Evolutionary conservation across 768 basidiomycete genomes (phyloP).

Genomic region (Arthromyces matolae): DNA sequence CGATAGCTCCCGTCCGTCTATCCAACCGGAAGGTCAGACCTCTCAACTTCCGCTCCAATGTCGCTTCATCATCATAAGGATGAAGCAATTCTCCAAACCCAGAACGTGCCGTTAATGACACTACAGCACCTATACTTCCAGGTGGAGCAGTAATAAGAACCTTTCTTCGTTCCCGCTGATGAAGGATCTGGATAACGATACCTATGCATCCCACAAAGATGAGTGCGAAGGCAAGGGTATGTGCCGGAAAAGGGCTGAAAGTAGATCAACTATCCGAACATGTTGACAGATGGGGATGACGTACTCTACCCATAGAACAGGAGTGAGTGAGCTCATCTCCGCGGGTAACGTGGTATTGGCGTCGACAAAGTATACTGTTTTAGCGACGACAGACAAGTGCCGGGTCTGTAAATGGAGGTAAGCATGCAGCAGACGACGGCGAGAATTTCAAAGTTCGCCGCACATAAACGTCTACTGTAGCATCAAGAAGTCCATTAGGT

Average conservation of each 20-base stretch:
- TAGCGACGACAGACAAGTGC: conserved; percentile 55
- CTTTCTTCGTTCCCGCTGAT: conserved; percentile 42
- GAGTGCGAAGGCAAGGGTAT: conserved; percentile 45
- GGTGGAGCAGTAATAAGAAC: conserved; percentile 53
- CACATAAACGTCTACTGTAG: conserved; percentile 52
- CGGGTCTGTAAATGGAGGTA: conserved; percentile 45
- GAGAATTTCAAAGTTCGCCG: too few species aligned
- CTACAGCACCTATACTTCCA: conserved; percentile 54
- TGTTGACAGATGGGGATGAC: conserved; percentile 19
- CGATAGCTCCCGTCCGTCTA: conserved; percentile 54
- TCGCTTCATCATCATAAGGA: conserved; percentile 50
- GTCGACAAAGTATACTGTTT: conserved; percentile 54
- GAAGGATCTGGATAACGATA: conserved; percentile 42
- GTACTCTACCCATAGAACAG: conserved; percentile 59
- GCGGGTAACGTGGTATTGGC: conserved; percentile 36
- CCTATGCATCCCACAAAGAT: conserved; percentile 48
- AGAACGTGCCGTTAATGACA: conserved; percentile 55
- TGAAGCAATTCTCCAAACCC: conserved; percentile 60
- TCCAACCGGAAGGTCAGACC: conserved; percentile 55
- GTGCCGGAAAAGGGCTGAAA: conserved; percentile 49
- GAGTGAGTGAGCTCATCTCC: conserved; percentile 35
- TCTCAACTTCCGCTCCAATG: conserved; percentile 44
- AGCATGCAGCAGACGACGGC: too few species aligned
- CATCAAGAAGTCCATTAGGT: conserved; percentile 47
- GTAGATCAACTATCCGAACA: background rate